Conservation (phyloP, 768 basidiomycete genomes). For the Crepidotus variabilis region DNA sequence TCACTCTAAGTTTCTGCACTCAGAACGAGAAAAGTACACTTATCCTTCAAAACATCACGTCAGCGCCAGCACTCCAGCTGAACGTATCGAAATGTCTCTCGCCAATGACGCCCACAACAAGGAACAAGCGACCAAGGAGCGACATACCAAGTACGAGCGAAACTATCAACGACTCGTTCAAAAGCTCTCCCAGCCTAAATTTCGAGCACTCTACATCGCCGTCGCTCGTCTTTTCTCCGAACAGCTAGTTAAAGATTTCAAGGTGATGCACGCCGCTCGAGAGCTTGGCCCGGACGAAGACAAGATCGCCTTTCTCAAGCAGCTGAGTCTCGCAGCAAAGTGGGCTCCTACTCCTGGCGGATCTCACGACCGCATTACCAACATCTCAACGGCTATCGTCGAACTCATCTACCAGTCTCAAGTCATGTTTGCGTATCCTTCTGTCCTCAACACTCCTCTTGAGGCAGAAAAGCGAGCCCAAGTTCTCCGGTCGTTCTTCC, state of each 20-base stretch:
- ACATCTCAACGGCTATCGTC: slow-evolving; percentile 61
- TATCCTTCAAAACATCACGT: neutral
- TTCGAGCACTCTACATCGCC: slow-evolving; percentile 59
- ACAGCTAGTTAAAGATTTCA: slow-evolving; percentile 46
- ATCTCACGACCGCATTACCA: slow-evolving; percentile 60
- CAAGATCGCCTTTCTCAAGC: slow-evolving; percentile 28
- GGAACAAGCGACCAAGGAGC: slow-evolving; percentile 20
- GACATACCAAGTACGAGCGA: slow-evolving; percentile 16
- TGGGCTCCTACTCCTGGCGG: slow-evolving; percentile 64
- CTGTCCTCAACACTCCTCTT: slow-evolving; percentile 26
- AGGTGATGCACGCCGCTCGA: slow-evolving; percentile 31
- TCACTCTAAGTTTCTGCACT: slow-evolving; percentile 26
- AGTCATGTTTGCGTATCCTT: slow-evolving; percentile 23
- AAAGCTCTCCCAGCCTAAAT: slow-evolving; percentile 46
- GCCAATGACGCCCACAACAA: slow-evolving; percentile 10
- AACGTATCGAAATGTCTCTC: slow-evolving; percentile 20
- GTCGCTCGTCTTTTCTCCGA: slow-evolving; percentile 59
- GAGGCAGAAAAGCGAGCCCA: slow-evolving; percentile 24
- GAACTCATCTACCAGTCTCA: slow-evolving; percentile 44
- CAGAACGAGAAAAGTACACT: slow-evolving; percentile 6
- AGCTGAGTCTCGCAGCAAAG: slow-evolving; percentile 58
- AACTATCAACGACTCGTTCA: slow-evolving; percentile 31
- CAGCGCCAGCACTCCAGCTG: neutral
- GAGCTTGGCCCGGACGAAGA: slow-evolving; percentile 27
- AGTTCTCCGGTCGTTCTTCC: slow-evolving; percentile 53